Base-by-base conservation (phyloP, 257 asterid genomes). In the Galeopsis tetrahit region DNA sequence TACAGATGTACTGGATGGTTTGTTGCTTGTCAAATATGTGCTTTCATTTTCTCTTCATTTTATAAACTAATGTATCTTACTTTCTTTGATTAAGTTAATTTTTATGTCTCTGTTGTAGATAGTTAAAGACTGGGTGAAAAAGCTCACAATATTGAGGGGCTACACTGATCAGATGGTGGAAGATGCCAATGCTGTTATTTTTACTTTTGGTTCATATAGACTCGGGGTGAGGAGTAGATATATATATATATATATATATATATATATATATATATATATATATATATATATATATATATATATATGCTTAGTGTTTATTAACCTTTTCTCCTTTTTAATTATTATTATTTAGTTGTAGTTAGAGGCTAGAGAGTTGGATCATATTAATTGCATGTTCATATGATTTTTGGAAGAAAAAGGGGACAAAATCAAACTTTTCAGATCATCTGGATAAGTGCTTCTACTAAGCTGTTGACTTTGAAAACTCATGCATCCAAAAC, bases 121-220 rank as follows among this genome's bases (percentile, higher is more conserved):
- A 77, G 92, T 83, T 66, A 87, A 79, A 72, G 85, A 83, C 44
- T 89, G 93, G 93, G 92, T 86, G 78, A 88, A 86, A 77, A 87
- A 77, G 7, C 83, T 86, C 67, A 86, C 96, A 52, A 87, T 88
- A 49, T 36, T 83, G 81, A 82, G 80, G 82, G 95, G 95, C 31
- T 86, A 89, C 80, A 87, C 82, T 43, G 90, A 86, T 55, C 91
- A 85, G 74, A 87, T 87, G 90, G 94, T 90, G 73, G 94, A 92
- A 83, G 98, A 90, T 75, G 96, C 99, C 70, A 95, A 90, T 80
- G 96, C 98, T 10, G 85, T 83, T 39, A 84, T 95, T 67, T 81
- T 88, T 39, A 95, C 99, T 9, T 95, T 95, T 79, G 99, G 99
- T 76, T 95, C 99, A 77, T 90, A 95, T 77, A 85, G 96, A 38